Base-by-base conservation (phyloP, 352 stramenopile species). In the Pilasporangium apinafurcum region DNA sequence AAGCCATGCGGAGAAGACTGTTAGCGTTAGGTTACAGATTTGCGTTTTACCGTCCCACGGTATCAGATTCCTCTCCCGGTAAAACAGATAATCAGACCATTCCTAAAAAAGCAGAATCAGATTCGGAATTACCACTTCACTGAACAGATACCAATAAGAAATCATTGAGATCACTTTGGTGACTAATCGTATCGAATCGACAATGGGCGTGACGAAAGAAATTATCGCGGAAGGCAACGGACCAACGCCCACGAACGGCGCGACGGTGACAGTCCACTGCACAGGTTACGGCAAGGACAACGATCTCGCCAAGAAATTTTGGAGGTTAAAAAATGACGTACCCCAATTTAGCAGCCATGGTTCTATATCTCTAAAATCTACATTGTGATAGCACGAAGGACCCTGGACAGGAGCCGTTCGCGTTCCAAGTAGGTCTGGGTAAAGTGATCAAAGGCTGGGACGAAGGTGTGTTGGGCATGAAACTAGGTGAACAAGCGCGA, bases 361-460 rank as follows among this genome's bases (percentile, higher is more conserved):
- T 40, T 26, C 9, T 33, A 24, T 12, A 31, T n/a, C 9, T 13
- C 20, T 5, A 30, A 26, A 20, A 37, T 26, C 6, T 25, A 16
- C 24, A 31, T 27, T 14, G 12, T 12, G 18, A 21, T 34, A 79
- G 73, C 59, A 98, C 90, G 7, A 96, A 97, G 62, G 95, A 98
- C 74, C 81, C 90, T 8, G 95, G 92, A 9, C 92, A 98, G 63
- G 48, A 87, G 56, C 82, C 90, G 2, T 98, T 98, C 53, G 87
- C 73, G 20, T 98, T 98, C 58, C 62, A 75, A 14, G 86, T 98
- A 8, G 94, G 95, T 0, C 57, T 96, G 18, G 86, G 92, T 29
- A 67, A 91, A 37, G 95, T 98, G 43, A 98, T 98, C 63, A 95
- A 92, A 44, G 95, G 90, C 32, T 98, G 95, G 95, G 95, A 98